Evolutionary conservation across 208 protist species (phyloP), one percentile per base, ranked within the genome.

Genomic region (Acanthamoeba lenticulata): DNA sequence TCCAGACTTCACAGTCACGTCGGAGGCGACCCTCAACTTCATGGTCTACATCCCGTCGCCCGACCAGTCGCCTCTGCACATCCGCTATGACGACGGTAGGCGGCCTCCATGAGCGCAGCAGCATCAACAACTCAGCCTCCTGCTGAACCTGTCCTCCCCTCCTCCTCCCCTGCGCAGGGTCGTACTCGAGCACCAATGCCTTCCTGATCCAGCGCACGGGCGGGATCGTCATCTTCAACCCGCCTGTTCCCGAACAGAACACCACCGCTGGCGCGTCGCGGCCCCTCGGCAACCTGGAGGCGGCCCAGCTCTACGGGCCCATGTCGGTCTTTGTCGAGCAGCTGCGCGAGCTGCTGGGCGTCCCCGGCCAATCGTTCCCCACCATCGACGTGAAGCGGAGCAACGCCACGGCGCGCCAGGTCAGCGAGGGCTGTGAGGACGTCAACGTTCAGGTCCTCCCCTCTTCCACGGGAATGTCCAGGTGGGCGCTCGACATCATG

Each of bases 161-260:
- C 32, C 29, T 65, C 44, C 29, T 44, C 32, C 38, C 32, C 13
- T 15, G 21, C 5, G 24, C 17, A 94, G 94, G 47, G 17, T 32
- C 34, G 65, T 72, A 83, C 44, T 90, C 65, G 74, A 24, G 55
- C 45, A 81, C 38, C 21, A 91, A 96, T 57, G 81, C 95, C 60
- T 97, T 97, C 85, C 47, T 96, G 40, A 85, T 97, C 52, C 96
- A 94, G 27, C 95, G 96, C 69, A 96, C 88, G 94, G 96, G 96
- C n/a, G 96, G 96, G 44, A 89, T 97, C 21, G 62, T 96, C 34
- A 97, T 97, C 60, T 83, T 96, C 45, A 97, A 96, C 52, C 45
- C n/a, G n/a, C n/a, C n/a, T n/a, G n/a, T n/a, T n/a, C n/a, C 94
- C 47, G 44, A 62, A 17, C 3, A 77, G 24, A 89, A 52, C n/a